Percentiles rank a stretch among this genome's conserved stretches.
phyloP scores from a whole-genome alignment of 768 basidiomycete genomes.

The Imleria badia region DNA sequence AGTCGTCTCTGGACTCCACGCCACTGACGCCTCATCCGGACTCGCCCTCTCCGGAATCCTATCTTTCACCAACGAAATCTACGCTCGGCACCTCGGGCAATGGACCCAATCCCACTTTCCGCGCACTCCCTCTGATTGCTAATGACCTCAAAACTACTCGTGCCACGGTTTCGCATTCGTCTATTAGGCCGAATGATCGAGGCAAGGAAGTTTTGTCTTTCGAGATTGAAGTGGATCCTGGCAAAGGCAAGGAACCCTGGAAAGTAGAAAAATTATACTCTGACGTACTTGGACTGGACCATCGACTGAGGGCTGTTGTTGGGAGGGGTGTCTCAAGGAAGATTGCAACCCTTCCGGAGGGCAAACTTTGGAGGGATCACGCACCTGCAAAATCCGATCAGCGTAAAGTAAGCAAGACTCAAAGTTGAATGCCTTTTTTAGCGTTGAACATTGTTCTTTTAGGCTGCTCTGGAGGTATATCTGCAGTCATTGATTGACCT shows the following conservation, averaged over 20 bases:
- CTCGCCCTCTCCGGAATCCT: constrained; percentile 32
- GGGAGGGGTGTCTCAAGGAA: constrained; percentile 75
- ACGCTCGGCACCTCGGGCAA: constrained; percentile 19
- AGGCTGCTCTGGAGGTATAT: constrained; percentile 83
- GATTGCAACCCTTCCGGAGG: constrained; percentile 82
- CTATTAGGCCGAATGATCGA: constrained; percentile 84
- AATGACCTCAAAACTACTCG: constrained; percentile 72
- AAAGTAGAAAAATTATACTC: constrained; percentile 92
- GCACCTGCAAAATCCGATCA: constrained; percentile 97
- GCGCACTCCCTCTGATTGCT: constrained; percentile 68
- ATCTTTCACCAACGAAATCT: constrained; percentile 27
- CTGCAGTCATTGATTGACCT: constrained; percentile 79
- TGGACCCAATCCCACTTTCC: constrained; percentile 49
- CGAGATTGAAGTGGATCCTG: constrained; percentile 72
- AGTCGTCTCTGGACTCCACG: constrained; percentile 21
- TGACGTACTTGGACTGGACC: constrained; percentile 87
- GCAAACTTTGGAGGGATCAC: constrained; percentile 94
- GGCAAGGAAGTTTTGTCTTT: constrained; percentile 94
- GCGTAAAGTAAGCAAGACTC: constrained; percentile 65
- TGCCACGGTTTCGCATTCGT: constrained; percentile 73
- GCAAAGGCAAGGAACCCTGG: constrained; percentile 70
- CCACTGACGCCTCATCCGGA: constrained; percentile 21
- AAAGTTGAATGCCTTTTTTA: background rate
- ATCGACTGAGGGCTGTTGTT: constrained; percentile 55
- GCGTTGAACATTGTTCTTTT: constrained; percentile 11